These are phyloP conservation scores for Beauveria brongniartii DNA, from an alignment of 2,329 filamentous ascomycete genomes.

Conservation along the genomic window DNA sequence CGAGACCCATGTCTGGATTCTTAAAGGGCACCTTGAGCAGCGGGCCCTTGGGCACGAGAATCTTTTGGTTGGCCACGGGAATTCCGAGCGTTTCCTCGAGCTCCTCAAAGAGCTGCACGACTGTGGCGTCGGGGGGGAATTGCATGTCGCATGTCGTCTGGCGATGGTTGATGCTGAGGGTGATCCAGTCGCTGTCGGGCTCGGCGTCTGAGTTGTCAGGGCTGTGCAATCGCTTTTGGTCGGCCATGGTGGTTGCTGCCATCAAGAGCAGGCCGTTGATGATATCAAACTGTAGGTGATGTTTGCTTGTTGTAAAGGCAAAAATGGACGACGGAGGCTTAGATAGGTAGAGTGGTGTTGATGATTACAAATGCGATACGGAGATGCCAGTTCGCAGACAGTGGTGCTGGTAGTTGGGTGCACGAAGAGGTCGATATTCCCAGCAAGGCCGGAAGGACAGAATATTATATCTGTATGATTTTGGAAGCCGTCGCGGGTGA, in stretches of 20 bases:
- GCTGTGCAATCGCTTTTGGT: not conserved
- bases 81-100: constrained; percentile 51
- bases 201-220: constrained; percentile 13
- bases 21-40: constrained; percentile 58
- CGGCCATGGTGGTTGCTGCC: constrained; percentile 10
- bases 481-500: not conserved
- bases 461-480: not conserved
- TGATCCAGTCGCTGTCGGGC: constrained; percentile 25
- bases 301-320: not conserved
- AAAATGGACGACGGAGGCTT: not conserved
- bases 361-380: constrained; percentile 7
- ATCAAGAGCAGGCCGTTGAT: not conserved
- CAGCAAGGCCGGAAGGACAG: too few relatives aligned
- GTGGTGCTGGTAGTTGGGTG: not conserved
- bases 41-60: constrained; percentile 57
- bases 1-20: constrained; percentile 42
- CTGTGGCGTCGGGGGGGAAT: constrained; percentile 37
- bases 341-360: not conserved
- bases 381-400: not conserved
- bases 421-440: too few relatives aligned
- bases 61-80: constrained; percentile 57
- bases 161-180: constrained; percentile 39
- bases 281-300: too few relatives aligned
- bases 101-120: constrained; percentile 50
- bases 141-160: constrained; percentile 36